Evolutionary conservation across 148 eudicot species (phyloP).

Genomic region (Gaultheria prostrata): DNA sequence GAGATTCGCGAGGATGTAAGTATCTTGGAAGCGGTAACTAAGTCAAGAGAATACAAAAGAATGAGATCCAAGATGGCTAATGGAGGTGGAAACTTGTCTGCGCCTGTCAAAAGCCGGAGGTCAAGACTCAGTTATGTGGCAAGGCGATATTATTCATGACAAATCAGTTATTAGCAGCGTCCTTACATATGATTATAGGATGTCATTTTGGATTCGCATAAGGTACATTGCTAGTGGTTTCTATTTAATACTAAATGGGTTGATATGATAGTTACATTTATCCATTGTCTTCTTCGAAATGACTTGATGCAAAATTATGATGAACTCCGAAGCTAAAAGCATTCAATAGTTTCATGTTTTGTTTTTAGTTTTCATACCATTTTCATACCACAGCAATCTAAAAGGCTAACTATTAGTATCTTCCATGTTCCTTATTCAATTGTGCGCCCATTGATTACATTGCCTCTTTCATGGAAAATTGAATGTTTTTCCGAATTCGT

Average conservation of each 20-base stretch:
- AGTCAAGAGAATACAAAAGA: conserved; percentile 56
- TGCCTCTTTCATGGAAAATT: background rate
- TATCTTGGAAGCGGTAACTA: conserved; percentile 51
- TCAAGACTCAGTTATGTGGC: conserved; percentile 32
- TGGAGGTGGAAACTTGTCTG: conserved; percentile 29
- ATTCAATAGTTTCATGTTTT: background rate
- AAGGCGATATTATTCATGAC: conserved; percentile 34
- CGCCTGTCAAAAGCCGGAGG: conserved; percentile 49
- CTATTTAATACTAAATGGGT: background rate
- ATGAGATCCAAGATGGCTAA: conserved; percentile 40
- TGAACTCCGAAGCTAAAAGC: background rate
- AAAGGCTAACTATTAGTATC: background rate
- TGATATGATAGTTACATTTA: background rate
- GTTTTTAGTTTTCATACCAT: background rate
- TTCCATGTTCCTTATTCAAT: background rate
- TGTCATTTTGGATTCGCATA: background rate
- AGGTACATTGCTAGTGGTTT: background rate
- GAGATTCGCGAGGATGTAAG: conserved; percentile 69
- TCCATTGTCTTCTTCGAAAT: background rate
- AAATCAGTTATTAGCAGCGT: conserved; percentile 11
- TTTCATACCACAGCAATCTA: background rate
- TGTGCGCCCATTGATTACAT: background rate
- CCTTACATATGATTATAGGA: conserved; percentile 12
- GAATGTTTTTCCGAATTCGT: background rate
- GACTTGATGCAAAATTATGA: background rate